Conservation (phyloP, 495 filamentous ascomycete species). For the Viridothelium virens region DNA sequence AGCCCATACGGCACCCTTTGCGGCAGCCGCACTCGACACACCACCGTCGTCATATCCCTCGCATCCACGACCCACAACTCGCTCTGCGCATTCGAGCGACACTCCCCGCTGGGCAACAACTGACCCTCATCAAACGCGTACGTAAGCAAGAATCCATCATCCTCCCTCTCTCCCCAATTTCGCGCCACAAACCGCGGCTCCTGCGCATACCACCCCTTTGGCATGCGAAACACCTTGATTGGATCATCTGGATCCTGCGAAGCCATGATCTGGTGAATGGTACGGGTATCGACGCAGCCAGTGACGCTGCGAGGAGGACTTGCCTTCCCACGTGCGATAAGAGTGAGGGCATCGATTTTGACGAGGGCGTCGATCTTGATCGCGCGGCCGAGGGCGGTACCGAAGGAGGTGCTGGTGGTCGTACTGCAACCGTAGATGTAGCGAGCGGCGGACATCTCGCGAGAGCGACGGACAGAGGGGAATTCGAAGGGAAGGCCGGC, state of each 20-base stretch:
- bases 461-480: slow-evolving; percentile 44
- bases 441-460: slow-evolving; percentile 46
- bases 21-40: slow-evolving; percentile 48
- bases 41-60: slow-evolving; percentile 47
- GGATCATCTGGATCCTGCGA: slow-evolving; percentile 42
- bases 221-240: slow-evolving; percentile 51
- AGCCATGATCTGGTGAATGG: slow-evolving; percentile 39
- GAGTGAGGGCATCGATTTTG: slow-evolving; percentile 45
- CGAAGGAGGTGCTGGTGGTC: slow-evolving; percentile 40
- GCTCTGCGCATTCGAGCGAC: slow-evolving; percentile 35
- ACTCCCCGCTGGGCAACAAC: slow-evolving; percentile 33
- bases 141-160: slow-evolving; percentile 54
- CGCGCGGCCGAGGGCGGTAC: slow-evolving; percentile 45
- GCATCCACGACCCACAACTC: slow-evolving; percentile 64
- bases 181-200: slow-evolving; percentile 56
- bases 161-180: slow-evolving; percentile 36
- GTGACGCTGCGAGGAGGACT: slow-evolving; percentile 42
- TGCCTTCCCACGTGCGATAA: slow-evolving; percentile 41
- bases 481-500: slow-evolving; percentile 57
- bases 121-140: slow-evolving; percentile 55
- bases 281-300: slow-evolving; percentile 49
- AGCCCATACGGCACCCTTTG: slow-evolving; percentile 60
- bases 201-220: slow-evolving; percentile 51
- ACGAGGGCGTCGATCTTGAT: slow-evolving; percentile 55
- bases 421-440: slow-evolving; percentile 53